Conservation (phyloP, 2,329 filamentous ascomycete genomes). For the Aspergillus sp. region DNA sequence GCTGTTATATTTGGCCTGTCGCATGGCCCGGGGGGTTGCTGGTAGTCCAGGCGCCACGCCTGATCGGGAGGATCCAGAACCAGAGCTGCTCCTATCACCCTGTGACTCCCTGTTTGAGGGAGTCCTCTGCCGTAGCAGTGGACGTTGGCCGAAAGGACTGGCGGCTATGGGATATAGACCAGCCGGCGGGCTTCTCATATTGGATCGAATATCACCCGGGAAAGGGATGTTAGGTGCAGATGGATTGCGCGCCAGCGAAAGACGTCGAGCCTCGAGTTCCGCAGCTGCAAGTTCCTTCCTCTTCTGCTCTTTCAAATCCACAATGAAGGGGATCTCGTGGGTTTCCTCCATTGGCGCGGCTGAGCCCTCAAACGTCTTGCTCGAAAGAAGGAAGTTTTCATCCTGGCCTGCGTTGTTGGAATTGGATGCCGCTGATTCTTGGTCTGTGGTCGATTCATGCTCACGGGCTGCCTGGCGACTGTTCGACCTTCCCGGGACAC, state of each 20-base stretch:
- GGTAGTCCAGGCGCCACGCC: constrained; percentile 64
- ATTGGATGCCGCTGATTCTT: constrained; percentile 5
- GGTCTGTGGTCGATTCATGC: constrained; percentile 7
- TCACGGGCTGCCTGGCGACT: constrained; percentile 25
- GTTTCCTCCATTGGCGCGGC: constrained; percentile 13
- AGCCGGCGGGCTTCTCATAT: constrained; percentile 37
- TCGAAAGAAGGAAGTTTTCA: constrained; percentile 3
- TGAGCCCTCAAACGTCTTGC: constrained; percentile 4
- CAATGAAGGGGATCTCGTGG: constrained; percentile 14
- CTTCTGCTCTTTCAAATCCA: constrained; percentile 52
- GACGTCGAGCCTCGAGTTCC: constrained; percentile 79
- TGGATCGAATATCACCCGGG: constrained; percentile 48
- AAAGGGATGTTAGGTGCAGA: constrained; percentile 73
- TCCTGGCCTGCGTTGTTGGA: constrained; percentile 7
- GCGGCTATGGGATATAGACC: constrained; percentile 31
- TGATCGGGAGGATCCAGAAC: constrained; percentile 37
- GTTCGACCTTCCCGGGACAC: constrained; percentile 23
- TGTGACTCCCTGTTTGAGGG: constrained; percentile 33
- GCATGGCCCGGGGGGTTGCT: constrained; percentile 85
- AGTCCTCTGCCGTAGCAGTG: constrained; percentile 21
- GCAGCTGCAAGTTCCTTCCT: constrained; percentile 70
- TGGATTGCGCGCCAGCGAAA: constrained; percentile 72
- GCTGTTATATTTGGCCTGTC: constrained; percentile 60
- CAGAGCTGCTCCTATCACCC: constrained; percentile 30
- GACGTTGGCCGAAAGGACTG: constrained; percentile 25